These are phyloP conservation scores for Halocafeteria seosinensis DNA, from an alignment of 108 stramenopile genomes.

Conservation along the genomic window DNA sequence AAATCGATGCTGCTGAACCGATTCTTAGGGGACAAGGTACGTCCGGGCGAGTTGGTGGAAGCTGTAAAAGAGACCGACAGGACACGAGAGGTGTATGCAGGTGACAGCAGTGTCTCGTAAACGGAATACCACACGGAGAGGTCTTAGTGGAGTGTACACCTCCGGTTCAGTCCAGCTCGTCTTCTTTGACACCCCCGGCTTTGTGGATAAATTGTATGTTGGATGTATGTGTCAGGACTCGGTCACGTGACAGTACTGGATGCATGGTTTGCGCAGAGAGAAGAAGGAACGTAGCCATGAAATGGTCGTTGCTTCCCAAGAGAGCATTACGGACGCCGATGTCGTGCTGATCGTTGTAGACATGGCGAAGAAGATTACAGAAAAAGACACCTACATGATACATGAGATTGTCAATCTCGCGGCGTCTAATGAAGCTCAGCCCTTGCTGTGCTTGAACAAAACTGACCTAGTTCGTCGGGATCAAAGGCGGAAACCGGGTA, in stretches of 20 bases:
- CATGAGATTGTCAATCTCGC: neutral
- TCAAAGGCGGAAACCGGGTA: no score
- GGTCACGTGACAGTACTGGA: no score
- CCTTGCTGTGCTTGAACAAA: neutral
- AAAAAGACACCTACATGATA: neutral
- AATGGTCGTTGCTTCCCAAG: neutral
- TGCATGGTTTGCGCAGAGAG: neutral
- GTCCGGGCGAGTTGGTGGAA: neutral
- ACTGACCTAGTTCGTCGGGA: neutral
- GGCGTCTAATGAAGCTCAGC: neutral
- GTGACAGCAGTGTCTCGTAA: neutral
- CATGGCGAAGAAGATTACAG: neutral
- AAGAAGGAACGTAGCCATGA: no score
- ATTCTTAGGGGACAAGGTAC: neutral
- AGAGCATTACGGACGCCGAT: neutral
- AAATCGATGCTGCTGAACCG: neutral
- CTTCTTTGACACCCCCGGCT: neutral
- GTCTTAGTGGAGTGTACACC: neutral
- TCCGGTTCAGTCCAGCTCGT: neutral
- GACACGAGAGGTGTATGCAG: no score
- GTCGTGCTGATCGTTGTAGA: neutral
- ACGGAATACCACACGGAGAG: neutral
- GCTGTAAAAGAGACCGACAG: no score
- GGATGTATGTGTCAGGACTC: no score
- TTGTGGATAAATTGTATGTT: neutral